Base-by-base conservation (phyloP, 106 monocot species). In the Platanthera zijinensis region DNA sequence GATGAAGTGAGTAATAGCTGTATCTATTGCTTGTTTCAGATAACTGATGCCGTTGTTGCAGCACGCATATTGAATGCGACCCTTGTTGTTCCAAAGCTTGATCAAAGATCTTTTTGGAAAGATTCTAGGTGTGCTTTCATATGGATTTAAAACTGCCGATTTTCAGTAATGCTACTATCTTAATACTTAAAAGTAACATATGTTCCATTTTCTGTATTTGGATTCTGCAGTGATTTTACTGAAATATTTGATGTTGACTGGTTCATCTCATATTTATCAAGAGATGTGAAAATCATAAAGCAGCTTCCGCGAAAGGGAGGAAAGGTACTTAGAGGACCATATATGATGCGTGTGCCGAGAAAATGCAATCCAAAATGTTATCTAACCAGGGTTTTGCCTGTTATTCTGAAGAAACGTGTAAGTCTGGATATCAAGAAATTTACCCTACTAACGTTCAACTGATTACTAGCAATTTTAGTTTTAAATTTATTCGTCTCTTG, bases 281-380 rank as follows among this genome's bases (percentile, higher is more conserved):
- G 86, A 74, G 95, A 95, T 82, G 92, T 95, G 13, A 95, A 87
- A 81, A 90, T 95, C 72, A 74, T 95, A 74, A 90, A 92, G 66
- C 84, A 92, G 51, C 92, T 88, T 21, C 89, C 95, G 5, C 84
- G 77, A 81, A 90, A 76, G 50, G 81, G 78, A 52, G 88, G 89
- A 49, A 95, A 86, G 75, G 51, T 47, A 63, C 76, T 95, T 56
- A 77, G 75, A 51, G 75, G 67, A 82, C 88, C 95, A 81, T 86
- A 89, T 81, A 89, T 75, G 39, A 92, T 90, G 92, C 89, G 95
- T 52, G 95, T 95, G 46, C 92, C 95, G 45, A 86, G 95, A 73
- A 95, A 95, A 70, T 95, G 95, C 76, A 92, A 86, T 75, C 86
- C 82, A 81, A 89, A 72, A 78, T 95, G 95, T 82, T 95, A 95